phyloP scores from a whole-genome alignment of 2,329 filamentous ascomycete species.

The Microascus cirrosus region DNA sequence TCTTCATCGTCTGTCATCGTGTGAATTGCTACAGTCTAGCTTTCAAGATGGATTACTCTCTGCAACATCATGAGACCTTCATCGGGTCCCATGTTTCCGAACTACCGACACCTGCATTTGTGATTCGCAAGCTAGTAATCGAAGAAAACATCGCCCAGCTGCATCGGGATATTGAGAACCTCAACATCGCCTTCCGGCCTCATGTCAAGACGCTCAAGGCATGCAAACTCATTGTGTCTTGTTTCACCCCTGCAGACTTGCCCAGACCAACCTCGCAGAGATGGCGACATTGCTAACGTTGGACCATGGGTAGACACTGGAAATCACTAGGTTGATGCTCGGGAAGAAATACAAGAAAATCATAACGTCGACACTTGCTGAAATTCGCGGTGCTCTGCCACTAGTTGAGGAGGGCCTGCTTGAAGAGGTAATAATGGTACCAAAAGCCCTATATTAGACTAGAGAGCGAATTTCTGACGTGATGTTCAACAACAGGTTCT shows the following conservation, averaged over 20 bases:
- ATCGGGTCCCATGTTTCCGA: slow-evolving; percentile 20
- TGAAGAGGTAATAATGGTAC: slow-evolving; percentile 19
- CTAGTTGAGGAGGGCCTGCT: slow-evolving; percentile 25
- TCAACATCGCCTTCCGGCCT: slow-evolving; percentile 25
- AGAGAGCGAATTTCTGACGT: not conserved
- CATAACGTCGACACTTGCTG: slow-evolving; percentile 26
- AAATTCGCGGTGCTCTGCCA: slow-evolving; percentile 25
- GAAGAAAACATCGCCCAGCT: slow-evolving; percentile 23
- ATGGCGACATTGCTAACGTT: not conserved
- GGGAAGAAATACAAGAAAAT: slow-evolving; percentile 22
- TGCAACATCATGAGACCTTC: slow-evolving; percentile 17
- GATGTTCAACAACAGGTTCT: slow-evolving; percentile 14
- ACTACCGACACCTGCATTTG: slow-evolving; percentile 24
- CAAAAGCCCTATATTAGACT: not conserved
- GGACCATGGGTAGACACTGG: slow-evolving; percentile 15
- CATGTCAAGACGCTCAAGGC: slow-evolving; percentile 35
- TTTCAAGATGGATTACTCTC: not conserved
- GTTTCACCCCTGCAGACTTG: not conserved
- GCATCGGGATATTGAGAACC: slow-evolving; percentile 23
- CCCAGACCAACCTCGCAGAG: too few relatives aligned
- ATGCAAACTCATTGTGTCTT: not conserved
- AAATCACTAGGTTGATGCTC: slow-evolving; percentile 27
- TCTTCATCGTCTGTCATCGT: not conserved
- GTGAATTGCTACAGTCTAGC: not conserved
- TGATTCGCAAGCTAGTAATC: slow-evolving; percentile 24